Conservation (phyloP, 2,329 filamentous ascomycete species). For the Curvularia lunata region DNA sequence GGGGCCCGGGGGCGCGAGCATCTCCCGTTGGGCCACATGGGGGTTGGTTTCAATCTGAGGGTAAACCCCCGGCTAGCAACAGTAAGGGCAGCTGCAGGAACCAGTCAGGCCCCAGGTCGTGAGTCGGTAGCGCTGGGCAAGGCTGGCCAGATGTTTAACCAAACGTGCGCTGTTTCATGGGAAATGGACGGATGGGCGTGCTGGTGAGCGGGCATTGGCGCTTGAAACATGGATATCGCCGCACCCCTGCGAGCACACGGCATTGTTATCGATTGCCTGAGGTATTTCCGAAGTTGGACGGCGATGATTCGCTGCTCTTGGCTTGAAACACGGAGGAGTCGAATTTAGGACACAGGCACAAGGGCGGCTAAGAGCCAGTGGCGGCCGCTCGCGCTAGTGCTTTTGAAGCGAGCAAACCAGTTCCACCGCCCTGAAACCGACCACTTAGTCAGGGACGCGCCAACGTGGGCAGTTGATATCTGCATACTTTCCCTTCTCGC, state of each 20-base stretch:
- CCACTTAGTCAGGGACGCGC: slow-evolving; percentile 3
- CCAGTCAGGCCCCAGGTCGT: slow-evolving; percentile 21
- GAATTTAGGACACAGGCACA: slow-evolving; percentile 15
- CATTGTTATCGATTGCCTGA: slow-evolving; percentile 14
- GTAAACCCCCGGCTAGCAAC: slow-evolving; percentile 24
- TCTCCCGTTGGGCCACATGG: slow-evolving; percentile 22
- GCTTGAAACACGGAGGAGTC: slow-evolving; percentile 27
- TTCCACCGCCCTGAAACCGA: slow-evolving; percentile 20
- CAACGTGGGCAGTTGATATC: not conserved
- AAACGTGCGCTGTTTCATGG: slow-evolving; percentile 38
- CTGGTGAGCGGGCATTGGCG: slow-evolving; percentile 23
- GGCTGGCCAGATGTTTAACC: slow-evolving; percentile 30
- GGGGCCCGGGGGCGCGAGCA: slow-evolving; percentile 16
- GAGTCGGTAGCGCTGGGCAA: slow-evolving; percentile 23
- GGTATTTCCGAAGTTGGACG: slow-evolving; percentile 8
- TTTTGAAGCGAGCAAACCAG: slow-evolving; percentile 17
- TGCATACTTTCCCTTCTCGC: not conserved
- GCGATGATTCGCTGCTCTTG: slow-evolving; percentile 20
- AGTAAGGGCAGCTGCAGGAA: slow-evolving; percentile 27
- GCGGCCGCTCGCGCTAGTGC: slow-evolving; percentile 13
- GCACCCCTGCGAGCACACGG: slow-evolving; percentile 21
- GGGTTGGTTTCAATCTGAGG: slow-evolving; percentile 33
- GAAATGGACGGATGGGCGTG: slow-evolving; percentile 33
- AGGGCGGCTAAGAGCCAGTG: slow-evolving; percentile 21
- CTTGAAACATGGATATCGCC: slow-evolving; percentile 33